Evolutionary conservation across 306 rosid species (phyloP), one percentile per base, ranked within the genome.

Genomic region (Sicyos baderoa): DNA sequence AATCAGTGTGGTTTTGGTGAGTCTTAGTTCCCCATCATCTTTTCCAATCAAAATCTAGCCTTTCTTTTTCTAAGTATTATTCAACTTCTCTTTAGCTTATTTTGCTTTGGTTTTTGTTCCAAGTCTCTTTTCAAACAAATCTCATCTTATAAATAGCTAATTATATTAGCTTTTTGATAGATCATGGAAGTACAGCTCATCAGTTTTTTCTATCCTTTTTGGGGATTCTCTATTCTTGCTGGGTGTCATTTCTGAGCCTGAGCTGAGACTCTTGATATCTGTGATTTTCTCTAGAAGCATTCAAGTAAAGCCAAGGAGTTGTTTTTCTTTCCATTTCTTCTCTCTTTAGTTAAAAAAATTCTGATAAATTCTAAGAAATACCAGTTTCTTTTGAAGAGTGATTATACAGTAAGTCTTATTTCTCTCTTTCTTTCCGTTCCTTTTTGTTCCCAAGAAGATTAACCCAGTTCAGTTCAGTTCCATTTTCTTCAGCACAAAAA

Each of bases 401-500:
- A 75, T 63, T 73, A 60, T 76, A 79, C 75, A 74, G 84, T 76
- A 70, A 88, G 91, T 86, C 84, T 80, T 83, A 58, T 79, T 37
- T 37, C 75, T 37, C 78, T 69, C 32, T 16, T 73, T 76, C 77
- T 86, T 7, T 37, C 79, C 76, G 78, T 87, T 85, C 78, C 58
- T 87, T 84, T 79, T 86, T 63, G 82, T 85, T 87, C 85, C 87
- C 89, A 59, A 84, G 79, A 74, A 71, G 35, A 29, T 54, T 16
- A 44, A 19, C 16, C 25, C 54, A 22, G 32, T 32, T 37, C 49
- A 61, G 60, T 71, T 49, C 22, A 61, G 60, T 71, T 49, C 22
- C 75, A 56, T 37, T 64, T 64, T 44, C 54, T 6, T 18, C 17
- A 64, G 35, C 18, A 4, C 54, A 9, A 71, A 71, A 71, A 37